These are phyloP conservation scores for Saposhnikovia divaricata DNA, from an alignment of 129 eudicot species.

Conservation along the genomic window DNA sequence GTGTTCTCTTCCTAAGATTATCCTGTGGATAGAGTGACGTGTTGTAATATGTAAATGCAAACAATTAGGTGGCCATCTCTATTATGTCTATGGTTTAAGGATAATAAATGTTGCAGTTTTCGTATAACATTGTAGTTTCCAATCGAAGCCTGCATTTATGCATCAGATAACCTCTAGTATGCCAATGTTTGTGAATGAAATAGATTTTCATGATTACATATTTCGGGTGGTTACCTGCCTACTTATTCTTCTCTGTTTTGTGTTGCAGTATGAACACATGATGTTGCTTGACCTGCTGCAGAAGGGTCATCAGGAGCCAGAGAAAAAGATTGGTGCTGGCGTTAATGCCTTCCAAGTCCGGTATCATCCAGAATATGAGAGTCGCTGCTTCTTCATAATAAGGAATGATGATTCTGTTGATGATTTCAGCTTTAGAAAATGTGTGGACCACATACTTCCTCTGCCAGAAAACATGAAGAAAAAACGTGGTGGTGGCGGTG, in stretches of 20 bases:
- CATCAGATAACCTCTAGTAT: neutral
- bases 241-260: neutral
- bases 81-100: neutral
- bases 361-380: slow-evolving; percentile 63
- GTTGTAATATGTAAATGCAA: neutral
- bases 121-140: neutral
- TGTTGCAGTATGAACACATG: slow-evolving; percentile 58
- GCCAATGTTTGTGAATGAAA: neutral
- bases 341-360: slow-evolving; percentile 64
- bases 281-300: slow-evolving; percentile 65
- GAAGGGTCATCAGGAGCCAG: slow-evolving; percentile 81
- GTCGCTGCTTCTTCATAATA: slow-evolving; percentile 75
- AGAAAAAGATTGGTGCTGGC: slow-evolving; percentile 72
- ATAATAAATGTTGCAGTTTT: neutral
- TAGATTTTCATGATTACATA: neutral
- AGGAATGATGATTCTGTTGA: slow-evolving; percentile 64
- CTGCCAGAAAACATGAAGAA: slow-evolving; percentile 84
- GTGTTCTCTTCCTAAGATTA: neutral
- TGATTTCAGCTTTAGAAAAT: slow-evolving; percentile 95
- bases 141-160: neutral
- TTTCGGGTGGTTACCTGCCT: neutral
- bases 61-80: neutral
- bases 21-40: neutral
- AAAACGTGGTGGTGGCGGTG: slow-evolving; percentile 31
- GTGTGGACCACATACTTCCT: slow-evolving; percentile 84